Evolutionary conservation across 2,329 filamentous ascomycete species (phyloP).

Genomic region (Alternaria solani): DNA sequence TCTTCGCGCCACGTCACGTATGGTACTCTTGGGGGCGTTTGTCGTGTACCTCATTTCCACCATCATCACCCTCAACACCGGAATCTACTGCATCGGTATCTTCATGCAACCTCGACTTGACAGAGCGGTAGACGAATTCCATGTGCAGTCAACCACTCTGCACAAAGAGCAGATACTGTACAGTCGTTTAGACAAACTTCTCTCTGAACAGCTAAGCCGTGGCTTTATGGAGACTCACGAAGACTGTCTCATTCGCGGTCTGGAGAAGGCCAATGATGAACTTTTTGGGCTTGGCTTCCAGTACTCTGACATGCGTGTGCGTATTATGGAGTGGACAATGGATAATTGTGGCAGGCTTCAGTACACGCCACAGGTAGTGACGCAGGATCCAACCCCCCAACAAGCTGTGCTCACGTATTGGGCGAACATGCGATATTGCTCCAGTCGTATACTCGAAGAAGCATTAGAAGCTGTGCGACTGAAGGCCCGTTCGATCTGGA

Average conservation of each 20-base stretch:
- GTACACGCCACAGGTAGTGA: constrained; percentile 24
- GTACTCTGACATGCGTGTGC: constrained; percentile 24
- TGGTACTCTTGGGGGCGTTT: constrained; percentile 15
- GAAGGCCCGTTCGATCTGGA: constrained; percentile 1
- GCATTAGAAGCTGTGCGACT: constrained; percentile 1
- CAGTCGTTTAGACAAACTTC: constrained; percentile 15
- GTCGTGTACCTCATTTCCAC: constrained; percentile 17
- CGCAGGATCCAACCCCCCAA: constrained; percentile 7
- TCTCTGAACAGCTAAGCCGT: constrained; percentile 13
- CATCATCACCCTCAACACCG: constrained; percentile 14
- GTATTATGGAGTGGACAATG: constrained; percentile 32
- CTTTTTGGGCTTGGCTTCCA: constrained; percentile 20
- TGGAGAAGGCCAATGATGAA: constrained; percentile 18
- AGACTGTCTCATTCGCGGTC: constrained; percentile 37
- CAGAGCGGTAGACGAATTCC: constrained; percentile 9
- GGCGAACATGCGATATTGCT: constrained; percentile 1
- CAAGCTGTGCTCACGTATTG: constrained; percentile 12
- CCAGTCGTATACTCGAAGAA: constrained; percentile 1
- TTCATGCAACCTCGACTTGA: constrained; percentile 11
- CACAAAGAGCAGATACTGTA: constrained; percentile 15
- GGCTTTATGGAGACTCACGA: constrained; percentile 32
- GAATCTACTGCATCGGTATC: constrained; percentile 5
- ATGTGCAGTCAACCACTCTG: not conserved
- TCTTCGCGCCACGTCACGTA: constrained; percentile 7
- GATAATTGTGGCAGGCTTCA: constrained; percentile 32